Percentiles rank a stretch among this genome's conserved stretches.
These are phyloP conservation scores for Cladosporium oxysporum DNA, from an alignment of 2,329 filamentous ascomycete genomes.

Conservation along the genomic window DNA sequence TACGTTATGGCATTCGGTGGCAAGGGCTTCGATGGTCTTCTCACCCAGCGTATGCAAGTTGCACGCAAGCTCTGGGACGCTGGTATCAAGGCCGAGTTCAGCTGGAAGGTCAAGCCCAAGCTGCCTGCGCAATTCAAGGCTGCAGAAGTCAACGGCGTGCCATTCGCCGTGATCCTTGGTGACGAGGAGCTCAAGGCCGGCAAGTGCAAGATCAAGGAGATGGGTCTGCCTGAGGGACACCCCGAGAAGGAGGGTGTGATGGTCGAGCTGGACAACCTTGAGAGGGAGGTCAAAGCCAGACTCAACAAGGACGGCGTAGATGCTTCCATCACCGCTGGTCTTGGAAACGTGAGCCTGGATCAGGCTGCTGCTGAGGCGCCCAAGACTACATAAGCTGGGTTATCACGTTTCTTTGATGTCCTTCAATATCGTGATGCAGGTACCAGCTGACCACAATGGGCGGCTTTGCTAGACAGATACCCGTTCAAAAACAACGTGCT, in stretches of 20 bases:
- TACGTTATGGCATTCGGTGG: slow-evolving; percentile 95
- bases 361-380: slow-evolving; percentile 26
- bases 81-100: slow-evolving; percentile 87
- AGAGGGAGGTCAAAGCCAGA: slow-evolving; percentile 61
- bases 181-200: slow-evolving; percentile 84
- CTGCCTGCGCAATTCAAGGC: slow-evolving; percentile 87
- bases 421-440: not conserved
- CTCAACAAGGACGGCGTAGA: slow-evolving; percentile 34
- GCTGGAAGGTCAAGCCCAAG: slow-evolving; percentile 88
- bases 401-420: not conserved
- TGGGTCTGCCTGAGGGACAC: slow-evolving; percentile 77
- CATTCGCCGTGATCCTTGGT: slow-evolving; percentile 85
- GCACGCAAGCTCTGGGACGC: slow-evolving; percentile 78
- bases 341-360: slow-evolving; percentile 29
- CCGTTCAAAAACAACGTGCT: slow-evolving; percentile 16
- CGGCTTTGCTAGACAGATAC: slow-evolving; percentile 16
- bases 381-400: slow-evolving; percentile 23
- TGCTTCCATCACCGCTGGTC: slow-evolving; percentile 25
- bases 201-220: slow-evolving; percentile 85
- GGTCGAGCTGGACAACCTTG: slow-evolving; percentile 65
- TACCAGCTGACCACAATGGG: slow-evolving; percentile 5
- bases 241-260: slow-evolving; percentile 86
- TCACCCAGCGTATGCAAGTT: slow-evolving; percentile 82
- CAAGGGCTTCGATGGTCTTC: slow-evolving; percentile 76
- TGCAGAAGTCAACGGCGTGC: slow-evolving; percentile 76